Conservation (phyloP, 140 eudicot species). For the Cichorium intybus region DNA sequence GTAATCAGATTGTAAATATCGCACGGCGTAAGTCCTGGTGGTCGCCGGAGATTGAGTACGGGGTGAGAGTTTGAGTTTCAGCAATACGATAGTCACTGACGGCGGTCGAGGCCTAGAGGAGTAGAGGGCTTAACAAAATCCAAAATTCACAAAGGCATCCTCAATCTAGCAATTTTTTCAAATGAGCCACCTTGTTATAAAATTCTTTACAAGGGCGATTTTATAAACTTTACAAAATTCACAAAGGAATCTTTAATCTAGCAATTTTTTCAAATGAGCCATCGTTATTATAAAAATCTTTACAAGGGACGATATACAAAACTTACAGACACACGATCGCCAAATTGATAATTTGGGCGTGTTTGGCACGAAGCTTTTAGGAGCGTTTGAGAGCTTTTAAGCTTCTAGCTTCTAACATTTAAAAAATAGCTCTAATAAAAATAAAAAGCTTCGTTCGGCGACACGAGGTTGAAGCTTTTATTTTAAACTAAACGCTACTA, state of each 20-base stretch:
- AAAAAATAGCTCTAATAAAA: too few relatives aligned
- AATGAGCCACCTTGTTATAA: neutral
- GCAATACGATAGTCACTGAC: neutral
- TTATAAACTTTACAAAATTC: too few relatives aligned
- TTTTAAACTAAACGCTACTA: too few relatives aligned
- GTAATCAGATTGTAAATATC: neutral
- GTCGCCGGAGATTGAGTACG: neutral
- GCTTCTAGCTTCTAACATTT: too few relatives aligned
- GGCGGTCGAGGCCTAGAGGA: neutral
- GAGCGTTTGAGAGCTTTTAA: too few relatives aligned
- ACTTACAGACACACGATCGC: neutral
- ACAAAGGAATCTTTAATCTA: too few relatives aligned
- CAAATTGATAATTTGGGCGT: too few relatives aligned
- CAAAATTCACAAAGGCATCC: neutral
- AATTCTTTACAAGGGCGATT: too few relatives aligned
- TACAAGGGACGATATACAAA: neutral
- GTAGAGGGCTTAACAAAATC: neutral
- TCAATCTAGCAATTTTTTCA: neutral
- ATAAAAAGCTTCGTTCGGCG: too few relatives aligned
- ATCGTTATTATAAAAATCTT: neutral
- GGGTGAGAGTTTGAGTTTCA: neutral
- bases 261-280: neutral
- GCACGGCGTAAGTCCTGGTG: slow-evolving; percentile 5
- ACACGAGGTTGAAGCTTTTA: too few relatives aligned
- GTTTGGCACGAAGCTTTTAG: too few relatives aligned